Percentiles rank a stretch among this genome's conserved stretches.
Conservation (phyloP, 2,329 filamentous ascomycete genomes). For the Hypoxylon sp. region DNA sequence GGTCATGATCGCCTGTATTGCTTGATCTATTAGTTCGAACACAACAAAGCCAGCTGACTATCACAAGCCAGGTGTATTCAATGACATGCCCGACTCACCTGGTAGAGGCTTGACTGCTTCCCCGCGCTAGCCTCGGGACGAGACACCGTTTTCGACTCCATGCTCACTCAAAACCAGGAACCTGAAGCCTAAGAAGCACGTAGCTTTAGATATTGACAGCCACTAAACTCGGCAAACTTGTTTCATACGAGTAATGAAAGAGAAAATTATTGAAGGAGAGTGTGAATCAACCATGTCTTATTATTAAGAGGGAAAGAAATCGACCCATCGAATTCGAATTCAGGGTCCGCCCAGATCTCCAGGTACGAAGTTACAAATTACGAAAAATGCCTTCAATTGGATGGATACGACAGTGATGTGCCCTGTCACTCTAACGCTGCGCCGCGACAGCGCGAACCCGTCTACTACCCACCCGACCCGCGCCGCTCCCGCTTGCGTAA, state of each 20-base stretch:
- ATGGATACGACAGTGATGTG: conserved; percentile 28
- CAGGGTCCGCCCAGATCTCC: conserved; percentile 19
- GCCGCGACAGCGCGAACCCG: conserved; percentile 8
- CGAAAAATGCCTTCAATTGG: conserved; percentile 28
- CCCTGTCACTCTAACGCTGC: conserved; percentile 6
- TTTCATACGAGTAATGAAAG: background rate
- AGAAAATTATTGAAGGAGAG: background rate
- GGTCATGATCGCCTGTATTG: conserved; percentile 66
- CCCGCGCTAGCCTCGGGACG: conserved; percentile 21
- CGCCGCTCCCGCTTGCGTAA: conserved; percentile 38
- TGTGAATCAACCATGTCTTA: conserved; percentile 1
- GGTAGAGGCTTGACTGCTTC: conserved; percentile 45
- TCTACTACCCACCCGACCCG: conserved; percentile 28
- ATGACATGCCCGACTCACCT: conserved; percentile 37
- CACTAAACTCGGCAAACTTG: background rate
- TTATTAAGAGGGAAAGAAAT: conserved; percentile 1
- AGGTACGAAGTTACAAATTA: conserved; percentile 31
- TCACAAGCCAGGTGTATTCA: background rate
- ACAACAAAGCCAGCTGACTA: background rate
- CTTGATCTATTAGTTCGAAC: conserved; percentile 18
- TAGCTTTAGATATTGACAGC: background rate
- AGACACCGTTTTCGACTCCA: conserved; percentile 35
- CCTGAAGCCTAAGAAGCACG: background rate
- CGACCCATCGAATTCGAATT: background rate
- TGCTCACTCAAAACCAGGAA: conserved; percentile 5